Percentiles rank a stretch among this genome's conserved stretches.
Evolutionary conservation across 2,329 filamentous ascomycete species (phyloP).

Genomic region (Colletotrichum costaricense): DNA sequence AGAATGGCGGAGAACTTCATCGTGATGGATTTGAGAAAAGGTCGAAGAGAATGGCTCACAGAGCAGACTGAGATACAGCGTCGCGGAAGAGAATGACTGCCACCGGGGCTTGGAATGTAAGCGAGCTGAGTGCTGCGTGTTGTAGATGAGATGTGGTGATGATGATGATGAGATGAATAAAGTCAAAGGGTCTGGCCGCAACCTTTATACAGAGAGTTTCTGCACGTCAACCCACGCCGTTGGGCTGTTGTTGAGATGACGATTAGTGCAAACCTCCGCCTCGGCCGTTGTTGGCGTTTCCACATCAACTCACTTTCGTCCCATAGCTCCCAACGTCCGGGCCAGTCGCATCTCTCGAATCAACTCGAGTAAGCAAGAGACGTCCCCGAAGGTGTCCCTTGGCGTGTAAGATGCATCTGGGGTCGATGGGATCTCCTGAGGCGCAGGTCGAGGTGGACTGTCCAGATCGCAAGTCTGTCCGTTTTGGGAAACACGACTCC

Average conservation of each 20-base stretch:
- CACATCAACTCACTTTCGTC: background rate
- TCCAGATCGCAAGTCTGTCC: constrained; percentile 35
- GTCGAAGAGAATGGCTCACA: background rate
- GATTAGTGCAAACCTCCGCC: constrained; percentile 10
- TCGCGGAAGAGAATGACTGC: constrained; percentile 26
- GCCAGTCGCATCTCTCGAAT: constrained; percentile 25
- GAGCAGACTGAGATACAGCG: constrained; percentile 13
- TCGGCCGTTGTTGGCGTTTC: constrained; percentile 14
- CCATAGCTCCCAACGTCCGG: constrained; percentile 3
- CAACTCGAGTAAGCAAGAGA: background rate
- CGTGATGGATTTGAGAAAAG: background rate
- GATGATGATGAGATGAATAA: constrained; percentile 15
- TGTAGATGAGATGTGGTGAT: background rate
- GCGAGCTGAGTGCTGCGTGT: constrained; percentile 14
- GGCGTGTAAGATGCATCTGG: constrained; percentile 22
- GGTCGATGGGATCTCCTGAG: constrained; percentile 10
- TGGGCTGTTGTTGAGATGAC: constrained; percentile 19
- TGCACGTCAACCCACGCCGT: constrained; percentile 2
- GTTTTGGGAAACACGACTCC: constrained; percentile 30
- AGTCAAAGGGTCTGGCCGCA: background rate
- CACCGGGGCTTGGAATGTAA: constrained; percentile 30
- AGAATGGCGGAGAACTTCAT: constrained; percentile 36
- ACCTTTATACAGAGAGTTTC: constrained; percentile 30
- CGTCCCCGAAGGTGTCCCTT: constrained; percentile 10
- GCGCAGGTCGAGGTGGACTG: constrained; percentile 13